phyloP scores from a whole-genome alignment of 2,329 filamentous ascomycete species.

The Fusarium udum region DNA sequence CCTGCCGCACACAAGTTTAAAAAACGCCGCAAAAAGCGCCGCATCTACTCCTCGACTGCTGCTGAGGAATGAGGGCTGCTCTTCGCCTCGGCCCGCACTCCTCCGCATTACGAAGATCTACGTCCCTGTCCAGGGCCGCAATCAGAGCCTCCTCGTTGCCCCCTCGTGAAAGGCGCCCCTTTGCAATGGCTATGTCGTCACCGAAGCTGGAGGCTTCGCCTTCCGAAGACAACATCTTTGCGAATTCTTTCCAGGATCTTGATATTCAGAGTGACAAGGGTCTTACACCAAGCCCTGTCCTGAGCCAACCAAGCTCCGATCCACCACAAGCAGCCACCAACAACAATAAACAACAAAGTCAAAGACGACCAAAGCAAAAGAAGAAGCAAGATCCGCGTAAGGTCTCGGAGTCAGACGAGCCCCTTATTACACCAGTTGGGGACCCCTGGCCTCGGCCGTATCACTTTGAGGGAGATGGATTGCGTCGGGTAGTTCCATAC shows the following conservation, averaged over 20 bases:
- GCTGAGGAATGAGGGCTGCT: slow-evolving; percentile 42
- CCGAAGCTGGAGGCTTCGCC: slow-evolving; percentile 10
- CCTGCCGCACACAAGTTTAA: slow-evolving; percentile 3
- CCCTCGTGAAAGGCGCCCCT: slow-evolving; percentile 16
- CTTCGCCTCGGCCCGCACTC: slow-evolving; percentile 38
- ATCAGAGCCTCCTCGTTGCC: slow-evolving; percentile 20
- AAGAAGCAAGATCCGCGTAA: slow-evolving; percentile 29
- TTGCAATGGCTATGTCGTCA: slow-evolving; percentile 34
- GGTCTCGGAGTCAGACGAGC: slow-evolving; percentile 33
- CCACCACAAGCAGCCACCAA: slow-evolving; percentile 12
- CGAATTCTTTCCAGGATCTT: slow-evolving; percentile 30
- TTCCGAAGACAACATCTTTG: slow-evolving; percentile 24
- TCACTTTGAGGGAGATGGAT: slow-evolving; percentile 77
- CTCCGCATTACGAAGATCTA: slow-evolving; percentile 34
- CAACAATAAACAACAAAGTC: slow-evolving; percentile 6
- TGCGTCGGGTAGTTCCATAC: slow-evolving; percentile 87
- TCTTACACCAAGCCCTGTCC: slow-evolving; percentile 2
- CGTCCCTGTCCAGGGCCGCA: slow-evolving; percentile 11
- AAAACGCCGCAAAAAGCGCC: slow-evolving; percentile 7
- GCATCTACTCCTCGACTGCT: slow-evolving; percentile 1
- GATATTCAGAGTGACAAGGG: slow-evolving; percentile 25
- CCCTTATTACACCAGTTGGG: slow-evolving; percentile 47
- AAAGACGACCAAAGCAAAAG: slow-evolving; percentile 25
- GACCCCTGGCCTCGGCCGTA: slow-evolving; percentile 72
- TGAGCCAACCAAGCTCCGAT: slow-evolving; percentile 22